Base-by-base conservation (phyloP, 345 rosid species). In the Citrus mangshanensis region DNA sequence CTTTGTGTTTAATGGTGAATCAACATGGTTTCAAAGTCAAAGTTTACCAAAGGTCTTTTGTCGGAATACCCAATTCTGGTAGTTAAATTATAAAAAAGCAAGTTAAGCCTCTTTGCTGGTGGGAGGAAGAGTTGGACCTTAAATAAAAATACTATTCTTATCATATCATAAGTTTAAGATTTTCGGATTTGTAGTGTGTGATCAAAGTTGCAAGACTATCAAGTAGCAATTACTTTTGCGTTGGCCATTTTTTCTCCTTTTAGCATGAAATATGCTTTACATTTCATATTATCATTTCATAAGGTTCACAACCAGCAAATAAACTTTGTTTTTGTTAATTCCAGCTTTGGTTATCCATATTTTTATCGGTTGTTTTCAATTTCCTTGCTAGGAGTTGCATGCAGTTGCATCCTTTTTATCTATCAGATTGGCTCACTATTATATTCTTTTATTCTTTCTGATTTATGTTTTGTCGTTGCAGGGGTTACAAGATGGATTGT, bases 401-500 rank as follows among this genome's bases (percentile, higher is more conserved):
- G 2, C 19, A 30, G 27, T 7, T 34, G 18, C 61, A n/a, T 35
- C 25, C 54, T 30, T 22, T 21, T 12, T 65, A 10, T 46, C 27
- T 5, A 27, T 27, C 27, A 46, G 42, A 55, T 40, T 68, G 37
- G 25, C 27, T 75, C 68, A 28, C 72, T 34, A 7, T 70, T 72
- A 2, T 21, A 28, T 58, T 28, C 61, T 40, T 18, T 69, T 71
- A 2, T n/a, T 62, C 24, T 54, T 9, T 61, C 34, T 7, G 13
- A 19, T 73, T 13, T 63, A 37, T 58, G 72, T 75, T 78, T 65
- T 22, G n/a, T 22, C 18, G 5, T 55, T 82, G 78, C 82, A 90
- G 92, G 79, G 67, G 75, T 66, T 83, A 46, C 80, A 82, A 71
- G 81, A 82, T 83, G 95, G 84, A 75, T 77, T 86, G 51, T 82